Conservation (phyloP, 2,329 filamentous ascomycete species). For the Neonectria neomacrospora region DNA sequence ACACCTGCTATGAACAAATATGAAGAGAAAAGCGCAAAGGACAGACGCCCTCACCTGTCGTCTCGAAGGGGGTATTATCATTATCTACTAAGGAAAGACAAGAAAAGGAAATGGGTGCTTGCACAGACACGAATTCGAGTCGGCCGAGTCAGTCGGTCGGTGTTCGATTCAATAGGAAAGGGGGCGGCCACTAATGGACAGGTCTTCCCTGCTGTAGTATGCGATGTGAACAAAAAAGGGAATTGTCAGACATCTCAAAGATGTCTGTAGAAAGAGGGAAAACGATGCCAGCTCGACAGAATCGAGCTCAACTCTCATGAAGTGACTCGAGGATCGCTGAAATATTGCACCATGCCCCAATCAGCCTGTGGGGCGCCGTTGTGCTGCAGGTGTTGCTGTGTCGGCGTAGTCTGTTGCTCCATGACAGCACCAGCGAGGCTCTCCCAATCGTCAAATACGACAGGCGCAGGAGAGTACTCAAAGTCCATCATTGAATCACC, state of each 20-base stretch:
- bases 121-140: slow-evolving; percentile 29
- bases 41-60: slow-evolving; percentile 45
- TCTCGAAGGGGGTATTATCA: slow-evolving; percentile 49
- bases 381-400: slow-evolving; percentile 39
- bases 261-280: slow-evolving; percentile 34
- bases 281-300: slow-evolving; percentile 23
- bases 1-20: slow-evolving; percentile 39
- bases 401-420: slow-evolving; percentile 46
- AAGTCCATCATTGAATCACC: slow-evolving; percentile 55
- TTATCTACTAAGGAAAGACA: slow-evolving; percentile 45
- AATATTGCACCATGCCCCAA: slow-evolving; percentile 53
- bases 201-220: slow-evolving; percentile 2
- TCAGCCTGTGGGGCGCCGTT: slow-evolving; percentile 31
- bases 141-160: slow-evolving; percentile 23
- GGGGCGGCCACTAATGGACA: slow-evolving; percentile 22
- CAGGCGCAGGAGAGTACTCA: slow-evolving; percentile 53
- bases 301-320: slow-evolving; percentile 41
- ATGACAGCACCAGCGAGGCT: slow-evolving; percentile 51
- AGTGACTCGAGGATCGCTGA: slow-evolving; percentile 47
- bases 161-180: slow-evolving; percentile 37
- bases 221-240: slow-evolving; percentile 17
- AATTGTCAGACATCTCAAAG: slow-evolving; percentile 31
- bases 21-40: slow-evolving; percentile 33
- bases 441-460: slow-evolving; percentile 57
- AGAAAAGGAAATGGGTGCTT: slow-evolving; percentile 30